Evolutionary conservation across 805 yeast species (phyloP), one percentile per base, ranked within the genome.

Genomic region (Teunomyces tritomae): DNA sequence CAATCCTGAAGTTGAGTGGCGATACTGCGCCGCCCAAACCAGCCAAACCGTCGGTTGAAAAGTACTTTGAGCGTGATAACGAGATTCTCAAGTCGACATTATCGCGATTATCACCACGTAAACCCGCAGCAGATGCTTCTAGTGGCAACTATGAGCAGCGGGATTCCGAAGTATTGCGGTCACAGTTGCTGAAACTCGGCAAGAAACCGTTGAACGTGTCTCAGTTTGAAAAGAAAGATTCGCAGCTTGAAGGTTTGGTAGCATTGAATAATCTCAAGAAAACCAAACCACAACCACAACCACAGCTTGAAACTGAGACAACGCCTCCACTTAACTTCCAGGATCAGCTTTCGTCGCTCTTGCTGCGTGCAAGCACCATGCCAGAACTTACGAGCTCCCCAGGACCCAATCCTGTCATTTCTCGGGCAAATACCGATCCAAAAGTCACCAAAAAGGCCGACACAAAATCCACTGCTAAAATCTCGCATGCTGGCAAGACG

Each of bases 401-500:
- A 34, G 32, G 49, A 3, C 6, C 8, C 14, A 14, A 28, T 13
- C 26, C 27, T 20, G 17, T 30, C 27, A 20, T 46, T 8, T 34
- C 29, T 16, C 52, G 53, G 34, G 44, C 61, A 3, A 42, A 33
- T 17, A 44, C 53, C 28, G 40, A 55, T 55, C 57, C 24, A 55
- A 51, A 37, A 45, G 60, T 34, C 34, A 37, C 20, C 48, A 54
- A 32, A 54, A 53, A 41, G 54, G 54, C 20, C n/a, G 50, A 44
- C 8, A 29, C 49, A 3, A 16, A 8, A 2, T 34, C 11, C 2
- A 36, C 51, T 0, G 61, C 53, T 10, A 68, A 67, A 36, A 61
- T 79, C 40, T 62, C 62, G 0, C 83, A 79, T 57, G 60, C 74
- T 2, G 78, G 70, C 39, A 80, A 79, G 54, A 47, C 61, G 0